Evolutionary conservation across 2,329 filamentous ascomycete genomes (phyloP).

Genomic region (Diplodia corticola): DNA sequence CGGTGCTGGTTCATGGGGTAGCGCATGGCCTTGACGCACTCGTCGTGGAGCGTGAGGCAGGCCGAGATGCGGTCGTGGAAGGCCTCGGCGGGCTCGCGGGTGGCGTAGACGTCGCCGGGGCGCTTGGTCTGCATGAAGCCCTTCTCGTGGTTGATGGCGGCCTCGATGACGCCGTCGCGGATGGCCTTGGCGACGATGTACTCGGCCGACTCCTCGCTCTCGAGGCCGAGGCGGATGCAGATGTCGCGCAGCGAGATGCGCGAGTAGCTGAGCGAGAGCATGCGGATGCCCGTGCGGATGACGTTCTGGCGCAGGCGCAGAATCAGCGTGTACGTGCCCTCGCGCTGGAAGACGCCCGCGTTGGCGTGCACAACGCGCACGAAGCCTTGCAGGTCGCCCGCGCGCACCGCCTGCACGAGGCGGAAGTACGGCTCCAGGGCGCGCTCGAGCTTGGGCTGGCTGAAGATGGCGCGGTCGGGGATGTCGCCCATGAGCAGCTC

Average conservation of each 20-base stretch:
- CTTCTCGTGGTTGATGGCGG: slow-evolving; percentile 82
- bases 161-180: slow-evolving; percentile 90
- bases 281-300: slow-evolving; percentile 98
- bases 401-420: slow-evolving; percentile 90
- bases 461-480: slow-evolving; percentile 91
- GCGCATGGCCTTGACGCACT: slow-evolving; percentile 99
- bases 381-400: slow-evolving; percentile 95
- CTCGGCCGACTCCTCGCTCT: slow-evolving; percentile 95
- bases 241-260: slow-evolving; percentile 96
- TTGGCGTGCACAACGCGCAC: slow-evolving; percentile 81
- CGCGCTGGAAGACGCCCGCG: slow-evolving; percentile 81
- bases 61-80: slow-evolving; percentile 97
- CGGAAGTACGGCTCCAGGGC: slow-evolving; percentile 90
- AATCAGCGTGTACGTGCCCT: slow-evolving; percentile 94
- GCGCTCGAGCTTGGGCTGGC: slow-evolving; percentile 81
- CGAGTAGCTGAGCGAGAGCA: slow-evolving; percentile 98
- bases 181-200: slow-evolving; percentile 99
- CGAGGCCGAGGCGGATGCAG: slow-evolving; percentile 88
- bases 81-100: slow-evolving; percentile 89
- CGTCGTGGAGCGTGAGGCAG: slow-evolving; percentile 88
- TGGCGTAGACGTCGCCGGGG: slow-evolving; percentile 90
- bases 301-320: slow-evolving; percentile 95
- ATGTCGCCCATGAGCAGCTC: slow-evolving; percentile 99
- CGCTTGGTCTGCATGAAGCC: slow-evolving; percentile 98
- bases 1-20: slow-evolving; percentile 99